Evolutionary conservation across 768 basidiomycete species (phyloP), one percentile per base, ranked within the genome.

Genomic region (Rhizopogon rudus): DNA sequence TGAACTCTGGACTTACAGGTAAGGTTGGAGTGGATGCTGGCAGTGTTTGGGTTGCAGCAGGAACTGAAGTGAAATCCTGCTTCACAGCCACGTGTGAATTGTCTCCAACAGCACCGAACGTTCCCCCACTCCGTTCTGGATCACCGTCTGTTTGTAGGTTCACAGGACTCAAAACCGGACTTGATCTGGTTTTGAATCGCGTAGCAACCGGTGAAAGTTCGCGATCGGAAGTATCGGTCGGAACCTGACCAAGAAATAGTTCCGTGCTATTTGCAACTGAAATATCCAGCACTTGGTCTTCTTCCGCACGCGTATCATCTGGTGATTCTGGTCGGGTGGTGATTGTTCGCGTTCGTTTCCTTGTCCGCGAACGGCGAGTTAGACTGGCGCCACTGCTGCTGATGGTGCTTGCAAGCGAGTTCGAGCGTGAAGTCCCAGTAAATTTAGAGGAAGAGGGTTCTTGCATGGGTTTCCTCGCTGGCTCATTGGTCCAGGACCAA

Each of bases 261-360:
- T 59, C 61, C 3, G 40, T 2, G 49, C 37, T 67, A 44, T 71
- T 59, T 2, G 65, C 60, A 7, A 56, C 53, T 44, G 66, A 70
- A 55, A 70, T 70, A 53, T 70, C 69, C 29, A 70, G 20, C 10
- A 70, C 65, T 41, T 58, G 54, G 39, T 66, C 63, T 41, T 56
- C 58, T 8, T 51, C 59, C 5, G 52, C 22, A 22, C 20, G 14
- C 37, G 48, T 40, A 22, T 61, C 63, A 52, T 72, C 69, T 56
- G n/a, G n/a, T n/a, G n/a, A n/a, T n/a, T n/a, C n/a, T n/a, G 42
- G 52, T 56, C 44, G 56, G 57, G 44, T 70, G 65, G 77, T 79
- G 53, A 79, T 69, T 22, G 83, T 82, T 64, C 67, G 75, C 51
- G 81, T 81, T 68, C 83, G 80, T 58, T 78, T 72, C 63, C 81